Conservation (phyloP, 805 yeast species). For the Candida montana region DNA sequence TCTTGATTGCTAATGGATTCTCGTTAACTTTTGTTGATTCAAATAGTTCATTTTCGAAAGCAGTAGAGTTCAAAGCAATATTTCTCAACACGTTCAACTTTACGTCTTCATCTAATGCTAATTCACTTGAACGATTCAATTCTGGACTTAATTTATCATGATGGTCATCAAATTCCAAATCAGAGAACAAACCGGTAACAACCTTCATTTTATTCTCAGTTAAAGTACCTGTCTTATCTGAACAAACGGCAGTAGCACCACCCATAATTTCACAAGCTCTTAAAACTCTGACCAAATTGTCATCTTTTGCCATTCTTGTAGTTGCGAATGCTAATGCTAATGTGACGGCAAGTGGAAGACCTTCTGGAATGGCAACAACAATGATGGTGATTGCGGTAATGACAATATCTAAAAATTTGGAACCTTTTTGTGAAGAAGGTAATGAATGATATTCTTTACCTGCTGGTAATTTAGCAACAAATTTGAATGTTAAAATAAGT, state of each 20-base stretch:
- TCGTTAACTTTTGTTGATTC: conserved; percentile 13
- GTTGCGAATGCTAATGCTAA: conserved; percentile 97
- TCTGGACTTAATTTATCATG: conserved; percentile 30
- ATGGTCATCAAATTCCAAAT: conserved; percentile 40
- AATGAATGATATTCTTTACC: conserved; percentile 40
- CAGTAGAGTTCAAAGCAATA: conserved; percentile 77
- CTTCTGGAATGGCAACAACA: conserved; percentile 99
- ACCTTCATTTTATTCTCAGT: conserved; percentile 93
- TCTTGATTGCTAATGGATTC: conserved; percentile 24
- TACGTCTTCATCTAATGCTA: conserved; percentile 10
- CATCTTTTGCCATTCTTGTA: conserved; percentile 95
- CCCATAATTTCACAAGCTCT: conserved; percentile 99
- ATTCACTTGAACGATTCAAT: conserved; percentile 12
- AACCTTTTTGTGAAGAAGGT: conserved; percentile 72
- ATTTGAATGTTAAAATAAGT: conserved; percentile 71
- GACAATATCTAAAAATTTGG: conserved; percentile 74
- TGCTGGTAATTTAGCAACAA: conserved; percentile 54
- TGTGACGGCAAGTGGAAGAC: conserved; percentile 95
- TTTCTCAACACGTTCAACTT: conserved; percentile 41
- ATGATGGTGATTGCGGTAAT: conserved; percentile 89
- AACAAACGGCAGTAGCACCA: conserved; percentile 93
- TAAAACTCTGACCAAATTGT: conserved; percentile 89
- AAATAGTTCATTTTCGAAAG: conserved; percentile 62
- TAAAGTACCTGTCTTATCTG: conserved; percentile 96
- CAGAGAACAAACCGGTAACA: conserved; percentile 69